A percentile compares a stretch with the other conserved stretches of the same genome.
These are phyloP conservation scores for Trichoderma asperelloides DNA, from an alignment of 495 filamentous ascomycete species.

Conservation along the genomic window DNA sequence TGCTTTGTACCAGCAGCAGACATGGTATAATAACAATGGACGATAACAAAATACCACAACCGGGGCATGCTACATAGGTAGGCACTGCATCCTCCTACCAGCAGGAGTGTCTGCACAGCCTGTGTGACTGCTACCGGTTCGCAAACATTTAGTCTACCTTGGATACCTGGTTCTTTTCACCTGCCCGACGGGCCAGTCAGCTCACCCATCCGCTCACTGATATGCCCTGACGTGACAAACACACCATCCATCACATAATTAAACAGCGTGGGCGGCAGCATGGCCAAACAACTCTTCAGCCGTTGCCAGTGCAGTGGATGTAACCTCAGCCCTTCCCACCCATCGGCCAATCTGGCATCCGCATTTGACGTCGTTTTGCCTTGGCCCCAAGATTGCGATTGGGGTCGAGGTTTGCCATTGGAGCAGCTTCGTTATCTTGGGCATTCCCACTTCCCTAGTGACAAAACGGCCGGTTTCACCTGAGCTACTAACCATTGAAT, in stretches of 20 bases:
- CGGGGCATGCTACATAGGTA: too few relatives aligned
- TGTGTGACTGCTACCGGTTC: too few relatives aligned
- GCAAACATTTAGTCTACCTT: too few relatives aligned
- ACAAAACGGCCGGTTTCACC: neutral
- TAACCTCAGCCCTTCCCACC: neutral
- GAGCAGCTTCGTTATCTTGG: neutral
- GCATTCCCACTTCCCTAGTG: neutral
- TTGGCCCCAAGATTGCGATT: neutral
- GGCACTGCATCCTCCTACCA: too few relatives aligned
- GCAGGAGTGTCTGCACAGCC: too few relatives aligned
- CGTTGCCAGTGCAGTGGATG: neutral
- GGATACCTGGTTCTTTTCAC: too few relatives aligned
- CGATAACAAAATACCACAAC: too few relatives aligned
- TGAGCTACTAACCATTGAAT: neutral
- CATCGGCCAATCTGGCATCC: neutral
- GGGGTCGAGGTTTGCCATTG: neutral
- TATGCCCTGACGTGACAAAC: neutral
- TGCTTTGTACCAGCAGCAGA: too few relatives aligned
- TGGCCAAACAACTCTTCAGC: neutral
- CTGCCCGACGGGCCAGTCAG: too few relatives aligned
- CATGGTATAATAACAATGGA: too few relatives aligned
- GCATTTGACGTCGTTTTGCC: neutral
- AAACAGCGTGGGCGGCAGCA: slow-evolving; percentile 5
- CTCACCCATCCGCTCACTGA: neutral
- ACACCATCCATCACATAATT: neutral